phyloP scores from a whole-genome alignment of 805 yeast genomes.

The Zygosaccharomyces kombuchaensis region DNA sequence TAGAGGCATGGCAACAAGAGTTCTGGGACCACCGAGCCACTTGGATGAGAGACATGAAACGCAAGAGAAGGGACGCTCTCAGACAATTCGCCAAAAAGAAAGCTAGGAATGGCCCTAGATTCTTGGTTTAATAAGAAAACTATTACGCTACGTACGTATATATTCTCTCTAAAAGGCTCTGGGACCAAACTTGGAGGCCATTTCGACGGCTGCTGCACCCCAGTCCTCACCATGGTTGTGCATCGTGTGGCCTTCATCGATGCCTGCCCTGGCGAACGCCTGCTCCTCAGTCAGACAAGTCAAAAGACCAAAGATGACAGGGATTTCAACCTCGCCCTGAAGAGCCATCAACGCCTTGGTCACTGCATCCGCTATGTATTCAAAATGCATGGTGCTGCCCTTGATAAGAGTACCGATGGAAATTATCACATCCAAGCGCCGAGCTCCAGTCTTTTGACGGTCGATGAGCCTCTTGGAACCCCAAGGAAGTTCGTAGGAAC shows the following conservation, averaged over 20 bases:
- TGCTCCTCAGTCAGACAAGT: slow-evolving; percentile 94
- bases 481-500: slow-evolving; percentile 89
- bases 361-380: slow-evolving; percentile 89
- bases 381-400: slow-evolving; percentile 98
- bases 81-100: slow-evolving; percentile 50
- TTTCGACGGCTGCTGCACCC: slow-evolving; percentile 99
- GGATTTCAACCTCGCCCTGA: slow-evolving; percentile 63
- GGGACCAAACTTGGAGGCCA: slow-evolving; percentile 53
- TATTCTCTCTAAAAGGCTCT: slow-evolving; percentile 13
- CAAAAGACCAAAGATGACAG: slow-evolving; percentile 89
- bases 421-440: slow-evolving; percentile 74
- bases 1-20: slow-evolving; percentile 60
- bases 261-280: slow-evolving; percentile 89
- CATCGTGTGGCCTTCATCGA: slow-evolving; percentile 55
- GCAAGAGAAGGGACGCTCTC: slow-evolving; percentile 67
- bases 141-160: slow-evolving; percentile 1
- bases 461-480: slow-evolving; percentile 57
- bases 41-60: slow-evolving; percentile 68
- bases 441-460: slow-evolving; percentile 39
- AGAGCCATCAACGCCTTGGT: slow-evolving; percentile 80
- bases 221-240: slow-evolving; percentile 98
- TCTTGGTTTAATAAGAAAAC: slow-evolving; percentile 4
- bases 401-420: slow-evolving; percentile 94
- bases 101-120: slow-evolving; percentile 16
- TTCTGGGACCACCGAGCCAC: slow-evolving; percentile 84